A percentile compares a stretch with the other conserved stretches of the same genome.
These are phyloP conservation scores for Mortierella sp. DNA, from an alignment of 371 early-diverging fungal species.

Conservation along the genomic window DNA sequence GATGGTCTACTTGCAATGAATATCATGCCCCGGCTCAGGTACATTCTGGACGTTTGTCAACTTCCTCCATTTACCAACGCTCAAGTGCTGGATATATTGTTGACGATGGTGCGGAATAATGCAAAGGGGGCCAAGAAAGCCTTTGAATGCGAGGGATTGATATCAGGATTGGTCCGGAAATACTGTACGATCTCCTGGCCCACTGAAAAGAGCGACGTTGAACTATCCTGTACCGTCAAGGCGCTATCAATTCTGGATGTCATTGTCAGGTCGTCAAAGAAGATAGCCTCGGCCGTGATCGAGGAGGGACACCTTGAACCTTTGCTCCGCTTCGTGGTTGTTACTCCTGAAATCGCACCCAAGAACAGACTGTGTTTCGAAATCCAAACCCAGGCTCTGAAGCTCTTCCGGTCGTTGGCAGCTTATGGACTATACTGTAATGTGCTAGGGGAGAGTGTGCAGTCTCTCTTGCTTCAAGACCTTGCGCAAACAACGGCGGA, in stretches of 20 bases:
- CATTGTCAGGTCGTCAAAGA: constrained; percentile 59
- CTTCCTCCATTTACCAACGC: constrained; percentile 57
- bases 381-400: constrained; percentile 60
- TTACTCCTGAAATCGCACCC: constrained; percentile 55
- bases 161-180: constrained; percentile 58
- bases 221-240: constrained; percentile 54
- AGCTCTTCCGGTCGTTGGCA: constrained; percentile 58
- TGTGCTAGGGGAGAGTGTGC: constrained; percentile 47
- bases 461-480: constrained; percentile 34
- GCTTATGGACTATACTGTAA: constrained; percentile 64
- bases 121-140: constrained; percentile 58
- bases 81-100: constrained; percentile 58
- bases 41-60: constrained; percentile 59
- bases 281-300: constrained; percentile 56
- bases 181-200: constrained; percentile 61
- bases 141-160: constrained; percentile 61
- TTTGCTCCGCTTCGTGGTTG: constrained; percentile 56
- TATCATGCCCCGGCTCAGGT: constrained; percentile 65
- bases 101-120: constrained; percentile 60
- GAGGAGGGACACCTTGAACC: constrained; percentile 54
- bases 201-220: constrained; percentile 43
- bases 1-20: constrained; percentile 67
- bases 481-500: constrained; percentile 16
- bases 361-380: constrained; percentile 38
- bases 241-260: constrained; percentile 57